Evolutionary conservation across 306 rosid species (phyloP).

Genomic region (Pachyrhizus erosus): DNA sequence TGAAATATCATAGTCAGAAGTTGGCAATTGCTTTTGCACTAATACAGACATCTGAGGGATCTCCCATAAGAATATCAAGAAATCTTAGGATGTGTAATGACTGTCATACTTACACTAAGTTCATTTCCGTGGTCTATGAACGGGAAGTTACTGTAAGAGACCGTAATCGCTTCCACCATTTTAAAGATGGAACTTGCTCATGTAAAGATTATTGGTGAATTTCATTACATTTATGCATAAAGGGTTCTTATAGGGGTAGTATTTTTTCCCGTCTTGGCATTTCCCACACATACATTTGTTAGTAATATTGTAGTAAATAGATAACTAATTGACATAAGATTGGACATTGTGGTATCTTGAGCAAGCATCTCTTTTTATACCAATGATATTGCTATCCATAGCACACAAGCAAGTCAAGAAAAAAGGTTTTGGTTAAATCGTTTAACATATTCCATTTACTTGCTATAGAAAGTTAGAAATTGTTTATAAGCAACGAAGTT

Average conservation of each 20-base stretch:
- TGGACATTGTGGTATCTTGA: not conserved
- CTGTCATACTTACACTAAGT: slow-evolving; percentile 80
- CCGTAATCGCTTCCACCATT: slow-evolving; percentile 78
- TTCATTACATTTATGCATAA: slow-evolving; percentile 26
- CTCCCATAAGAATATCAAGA: slow-evolving; percentile 73
- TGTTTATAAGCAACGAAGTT: not conserved
- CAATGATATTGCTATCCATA: slow-evolving; percentile 4
- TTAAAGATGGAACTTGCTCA: slow-evolving; percentile 85
- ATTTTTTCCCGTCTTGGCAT: slow-evolving; percentile 16
- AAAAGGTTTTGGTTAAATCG: not conserved
- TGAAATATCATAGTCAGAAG: slow-evolving; percentile 85
- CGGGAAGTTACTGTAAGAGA: slow-evolving; percentile 77
- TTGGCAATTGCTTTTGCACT: slow-evolving; percentile 85
- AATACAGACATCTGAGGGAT: slow-evolving; percentile 67
- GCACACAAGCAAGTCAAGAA: not conserved
- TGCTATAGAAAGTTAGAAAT: not conserved
- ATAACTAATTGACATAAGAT: not conserved
- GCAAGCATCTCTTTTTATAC: not conserved
- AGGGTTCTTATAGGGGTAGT: slow-evolving; percentile 25
- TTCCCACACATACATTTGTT: not conserved
- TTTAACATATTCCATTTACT: not conserved
- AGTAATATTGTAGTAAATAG: not conserved
- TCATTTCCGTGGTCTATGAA: slow-evolving; percentile 66
- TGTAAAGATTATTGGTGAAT: slow-evolving; percentile 83
- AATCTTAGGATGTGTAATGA: slow-evolving; percentile 88